Conservation (phyloP, 208 protist species). For the Crithidia brevicula region DNA sequence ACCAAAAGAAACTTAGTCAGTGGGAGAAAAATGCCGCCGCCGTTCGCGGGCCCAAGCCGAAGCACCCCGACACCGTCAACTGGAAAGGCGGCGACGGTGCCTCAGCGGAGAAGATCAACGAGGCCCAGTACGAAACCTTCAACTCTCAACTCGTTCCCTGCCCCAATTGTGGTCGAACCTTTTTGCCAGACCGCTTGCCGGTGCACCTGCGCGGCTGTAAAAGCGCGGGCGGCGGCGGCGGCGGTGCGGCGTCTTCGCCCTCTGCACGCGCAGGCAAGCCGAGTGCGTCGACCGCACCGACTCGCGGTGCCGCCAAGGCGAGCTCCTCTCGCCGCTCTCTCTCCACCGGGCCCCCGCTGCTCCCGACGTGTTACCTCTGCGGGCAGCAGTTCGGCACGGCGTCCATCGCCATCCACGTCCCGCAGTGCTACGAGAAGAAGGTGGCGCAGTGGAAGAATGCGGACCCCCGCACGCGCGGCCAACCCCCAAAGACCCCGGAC, state of each 20-base stretch:
- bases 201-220: constrained; percentile 91
- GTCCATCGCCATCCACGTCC: constrained; percentile 87
- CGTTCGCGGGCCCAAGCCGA: constrained; percentile 70
- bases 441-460: constrained; percentile 76
- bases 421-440: constrained; percentile 92
- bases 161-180: constrained; percentile 87
- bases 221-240: constrained; percentile 25
- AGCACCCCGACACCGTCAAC: constrained; percentile 79
- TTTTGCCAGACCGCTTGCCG: constrained; percentile 88
- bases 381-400: constrained; percentile 85
- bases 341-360: constrained; percentile 41
- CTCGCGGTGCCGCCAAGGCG: constrained; percentile 13
- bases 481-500: constrained; percentile 75
- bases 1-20: constrained; percentile 81
- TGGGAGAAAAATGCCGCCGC: constrained; percentile 71
- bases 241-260: neutral
- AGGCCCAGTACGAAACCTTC: constrained; percentile 83
- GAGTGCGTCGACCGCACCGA: neutral
- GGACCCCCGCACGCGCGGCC: constrained; percentile 71
- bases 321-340: constrained; percentile 14
- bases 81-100: constrained; percentile 53
- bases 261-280: constrained; percentile 10
- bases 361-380: constrained; percentile 87
- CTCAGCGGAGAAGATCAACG: constrained; percentile 58
- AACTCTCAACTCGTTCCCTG: constrained; percentile 82